Evolutionary conservation across 257 asterid species (phyloP).

Genomic region (Leptodermis oblonga): DNA sequence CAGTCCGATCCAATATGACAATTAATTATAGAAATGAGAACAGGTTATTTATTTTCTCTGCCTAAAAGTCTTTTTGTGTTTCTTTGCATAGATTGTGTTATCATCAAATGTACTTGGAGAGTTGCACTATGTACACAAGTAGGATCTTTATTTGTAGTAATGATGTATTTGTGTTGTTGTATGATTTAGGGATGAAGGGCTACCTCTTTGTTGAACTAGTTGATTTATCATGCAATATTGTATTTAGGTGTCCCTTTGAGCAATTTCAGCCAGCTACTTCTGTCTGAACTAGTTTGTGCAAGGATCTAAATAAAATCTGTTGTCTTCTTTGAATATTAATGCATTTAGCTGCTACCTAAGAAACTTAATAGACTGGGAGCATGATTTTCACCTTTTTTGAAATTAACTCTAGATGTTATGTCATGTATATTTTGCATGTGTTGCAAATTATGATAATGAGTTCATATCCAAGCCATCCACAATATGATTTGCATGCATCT

Average conservation of each 20-base stretch:
- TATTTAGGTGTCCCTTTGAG: not conserved
- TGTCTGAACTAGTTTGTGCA: no score
- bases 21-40: conserved; percentile 60
- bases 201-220: conserved; percentile 1
- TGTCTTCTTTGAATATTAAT: not conserved
- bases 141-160: not conserved
- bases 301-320: not conserved
- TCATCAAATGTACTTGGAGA: not conserved
- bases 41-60: conserved; percentile 50
- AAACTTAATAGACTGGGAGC: not conserved
- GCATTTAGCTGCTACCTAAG: not conserved
- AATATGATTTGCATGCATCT: not conserved
- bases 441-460: not conserved
- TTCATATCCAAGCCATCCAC: not conserved
- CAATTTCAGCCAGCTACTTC: not conserved
- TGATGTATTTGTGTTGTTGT: not conserved
- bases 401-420: not conserved
- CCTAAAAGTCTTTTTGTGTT: not conserved
- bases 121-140: not conserved
- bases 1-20: conserved; percentile 51
- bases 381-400: not conserved
- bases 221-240: not conserved
- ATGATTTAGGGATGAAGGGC: not conserved
- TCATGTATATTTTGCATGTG: not conserved
- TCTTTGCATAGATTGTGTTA: not conserved